These are phyloP conservation scores for Heterobasidion annosum DNA, from an alignment of 1,284 basidiomycete genomes.

Conservation along the genomic window DNA sequence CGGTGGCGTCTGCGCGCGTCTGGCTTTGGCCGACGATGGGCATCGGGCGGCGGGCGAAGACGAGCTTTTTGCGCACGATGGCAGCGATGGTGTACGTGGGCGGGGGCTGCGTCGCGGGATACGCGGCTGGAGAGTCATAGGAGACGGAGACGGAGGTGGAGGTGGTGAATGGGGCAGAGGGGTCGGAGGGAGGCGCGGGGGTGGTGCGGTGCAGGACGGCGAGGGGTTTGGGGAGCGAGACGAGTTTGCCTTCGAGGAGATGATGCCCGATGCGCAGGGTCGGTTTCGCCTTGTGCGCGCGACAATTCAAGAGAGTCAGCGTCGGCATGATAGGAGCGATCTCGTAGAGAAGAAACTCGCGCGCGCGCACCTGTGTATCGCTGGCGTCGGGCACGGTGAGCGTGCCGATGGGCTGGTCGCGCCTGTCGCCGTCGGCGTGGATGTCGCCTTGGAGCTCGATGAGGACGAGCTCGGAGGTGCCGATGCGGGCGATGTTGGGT, in stretches of 20 bases:
- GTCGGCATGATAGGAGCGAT: neutral
- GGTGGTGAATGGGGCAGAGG: neutral
- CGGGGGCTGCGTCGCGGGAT: slow-evolving; percentile 15
- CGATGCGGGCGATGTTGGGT: slow-evolving; percentile 51
- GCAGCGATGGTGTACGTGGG: slow-evolving; percentile 40
- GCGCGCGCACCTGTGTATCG: slow-evolving; percentile 9
- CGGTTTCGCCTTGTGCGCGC: slow-evolving; percentile 53
- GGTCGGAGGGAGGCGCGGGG: neutral
- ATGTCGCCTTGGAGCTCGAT: slow-evolving; percentile 71
- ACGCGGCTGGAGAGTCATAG: slow-evolving; percentile 18
- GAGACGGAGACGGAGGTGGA: neutral
- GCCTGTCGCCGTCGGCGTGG: slow-evolving; percentile 48
- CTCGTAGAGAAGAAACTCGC: neutral
- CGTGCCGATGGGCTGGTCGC: slow-evolving; percentile 57
- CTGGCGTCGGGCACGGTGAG: slow-evolving; percentile 40
- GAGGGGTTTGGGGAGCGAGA: slow-evolving; percentile 67
- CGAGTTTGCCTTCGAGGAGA: slow-evolving; percentile 81
- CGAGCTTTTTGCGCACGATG: slow-evolving; percentile 68
- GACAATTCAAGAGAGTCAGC: neutral
- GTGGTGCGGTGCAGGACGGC: slow-evolving; percentile 48
- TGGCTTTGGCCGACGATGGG: slow-evolving; percentile 34
- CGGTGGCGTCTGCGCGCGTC: too few relatives aligned
- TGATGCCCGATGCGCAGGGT: slow-evolving; percentile 83
- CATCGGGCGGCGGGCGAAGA: slow-evolving; percentile 72
- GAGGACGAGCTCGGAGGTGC: slow-evolving; percentile 59